Base-by-base conservation (phyloP, 2,329 filamentous ascomycete species). In the Apiospora arundinis region DNA sequence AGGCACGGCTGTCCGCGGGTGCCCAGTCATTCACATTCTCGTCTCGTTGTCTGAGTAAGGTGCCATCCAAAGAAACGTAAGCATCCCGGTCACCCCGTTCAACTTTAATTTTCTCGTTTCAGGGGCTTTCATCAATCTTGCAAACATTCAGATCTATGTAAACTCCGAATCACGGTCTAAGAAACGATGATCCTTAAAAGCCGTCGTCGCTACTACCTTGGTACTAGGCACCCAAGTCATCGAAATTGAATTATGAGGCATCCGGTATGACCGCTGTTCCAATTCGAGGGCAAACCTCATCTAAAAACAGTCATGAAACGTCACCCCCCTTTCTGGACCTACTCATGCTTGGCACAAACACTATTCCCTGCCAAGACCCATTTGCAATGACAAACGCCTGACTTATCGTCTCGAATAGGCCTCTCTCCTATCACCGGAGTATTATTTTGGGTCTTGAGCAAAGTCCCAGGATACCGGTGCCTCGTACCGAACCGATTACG, bases 231-330 rank as follows among this genome's bases (percentile, higher is more conserved):
- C 25, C 52, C 52, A 40, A 21, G 28, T 16, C 56, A n/a, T 23
- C 32, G 21, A 40, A 21, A 7, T 14, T 6, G 56, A 12, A 40
- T 63, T 32, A 56, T 56, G 16, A 32, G 12, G 23, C 49, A 32
- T 63, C n/a, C 56, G 56, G 56, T 63, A 40, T 63, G 7, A 32
- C 56, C 32, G 32, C 56, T 8, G 56, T 63, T 63, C 56, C 32
- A 40, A 37, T 23, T 21, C 28, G 40, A 40, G 56, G 56, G 21
- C 32, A 63, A 63, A 63, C 56, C 32, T n/a, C 18, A 40, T 40
- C 56, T 40, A 63, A 63, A 23, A 40, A 40, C 56, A 12, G 28
- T 14, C 56, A 40, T 63, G 56, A 63, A 63, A 63, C 56, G 32
- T 63, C 56, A 63, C 56, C 32, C 56, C 21, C 56, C 56, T 40